Conservation (phyloP, 2,329 filamentous ascomycete species). For the Fragosphaeria purpurea region DNA sequence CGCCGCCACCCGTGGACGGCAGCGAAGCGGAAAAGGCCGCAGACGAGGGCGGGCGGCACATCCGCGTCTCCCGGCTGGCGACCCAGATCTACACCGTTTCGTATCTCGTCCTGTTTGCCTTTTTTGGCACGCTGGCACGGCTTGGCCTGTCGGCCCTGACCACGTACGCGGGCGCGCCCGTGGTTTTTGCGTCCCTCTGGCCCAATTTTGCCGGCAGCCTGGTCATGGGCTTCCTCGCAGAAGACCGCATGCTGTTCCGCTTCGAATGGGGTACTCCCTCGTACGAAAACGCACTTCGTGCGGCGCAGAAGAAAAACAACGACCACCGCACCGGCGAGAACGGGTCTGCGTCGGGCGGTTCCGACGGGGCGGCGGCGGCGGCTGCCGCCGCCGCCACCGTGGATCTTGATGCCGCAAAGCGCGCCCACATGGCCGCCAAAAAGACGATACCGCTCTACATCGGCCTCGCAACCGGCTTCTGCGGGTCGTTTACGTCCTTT, state of each 20-base stretch:
- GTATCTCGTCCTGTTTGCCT: slow-evolving; percentile 75
- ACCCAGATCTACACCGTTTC: slow-evolving; percentile 63
- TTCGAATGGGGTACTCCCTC: slow-evolving; percentile 47
- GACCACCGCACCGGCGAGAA: slow-evolving; percentile 27
- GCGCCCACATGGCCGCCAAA: slow-evolving; percentile 55
- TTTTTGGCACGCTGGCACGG: slow-evolving; percentile 74
- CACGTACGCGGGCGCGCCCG: slow-evolving; percentile 65
- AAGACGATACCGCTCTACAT: slow-evolving; percentile 76
- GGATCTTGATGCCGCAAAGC: slow-evolving; percentile 30
- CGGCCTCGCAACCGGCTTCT: slow-evolving; percentile 61
- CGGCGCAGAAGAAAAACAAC: slow-evolving; percentile 17
- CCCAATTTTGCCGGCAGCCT: slow-evolving; percentile 76
- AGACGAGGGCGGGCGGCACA: not conserved
- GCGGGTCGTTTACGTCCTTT: slow-evolving; percentile 61
- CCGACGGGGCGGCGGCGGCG: too few relatives aligned
- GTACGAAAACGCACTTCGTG: slow-evolving; percentile 14
- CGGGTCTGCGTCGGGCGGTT: slow-evolving; percentile 11
- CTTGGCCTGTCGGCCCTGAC: slow-evolving; percentile 73
- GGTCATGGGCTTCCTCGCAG: slow-evolving; percentile 70
- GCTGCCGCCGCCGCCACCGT: not conserved
- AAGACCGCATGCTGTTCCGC: slow-evolving; percentile 18
- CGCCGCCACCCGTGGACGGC: not conserved
- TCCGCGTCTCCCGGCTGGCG: slow-evolving; percentile 34
- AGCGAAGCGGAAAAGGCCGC: not conserved
- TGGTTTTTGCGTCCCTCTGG: slow-evolving; percentile 71